Conservation (phyloP, 148 eudicot genomes). For the Nepenthes mirabilis region DNA sequence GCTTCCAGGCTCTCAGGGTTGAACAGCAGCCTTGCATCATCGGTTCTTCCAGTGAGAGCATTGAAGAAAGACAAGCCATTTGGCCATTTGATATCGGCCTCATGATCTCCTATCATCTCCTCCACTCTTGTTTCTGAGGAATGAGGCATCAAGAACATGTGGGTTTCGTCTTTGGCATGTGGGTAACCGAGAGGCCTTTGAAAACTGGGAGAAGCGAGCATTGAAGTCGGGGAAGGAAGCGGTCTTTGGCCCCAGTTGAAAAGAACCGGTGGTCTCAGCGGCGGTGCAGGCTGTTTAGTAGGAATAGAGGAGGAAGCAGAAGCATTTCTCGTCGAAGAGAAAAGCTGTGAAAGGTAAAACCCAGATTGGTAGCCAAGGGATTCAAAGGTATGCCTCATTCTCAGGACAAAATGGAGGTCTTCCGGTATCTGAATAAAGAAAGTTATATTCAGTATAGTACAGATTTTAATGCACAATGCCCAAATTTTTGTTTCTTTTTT, state of each 20-base stretch:
- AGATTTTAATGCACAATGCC: too few relatives aligned
- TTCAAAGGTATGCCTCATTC: conserved; percentile 91
- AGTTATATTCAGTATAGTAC: too few relatives aligned
- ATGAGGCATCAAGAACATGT: conserved; percentile 76
- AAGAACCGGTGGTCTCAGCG: conserved; percentile 54
- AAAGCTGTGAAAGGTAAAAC: conserved; percentile 79
- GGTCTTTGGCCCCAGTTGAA: conserved; percentile 58
- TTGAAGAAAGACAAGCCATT: conserved; percentile 70
- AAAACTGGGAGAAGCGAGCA: conserved; percentile 46
- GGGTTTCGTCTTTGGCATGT: conserved; percentile 60
- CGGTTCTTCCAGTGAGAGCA: conserved; percentile 70
- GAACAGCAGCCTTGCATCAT: conserved; percentile 64
- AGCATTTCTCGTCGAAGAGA: conserved; percentile 54
- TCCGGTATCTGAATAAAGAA: conserved; percentile 65
- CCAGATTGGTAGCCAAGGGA: conserved; percentile 95
- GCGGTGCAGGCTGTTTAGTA: conserved; percentile 38
- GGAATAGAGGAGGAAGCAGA: conserved; percentile 41
- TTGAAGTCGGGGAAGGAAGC: conserved; percentile 22
- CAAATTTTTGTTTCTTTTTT: too few relatives aligned
- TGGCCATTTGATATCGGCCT: conserved; percentile 83
- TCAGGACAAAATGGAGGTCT: conserved; percentile 88
- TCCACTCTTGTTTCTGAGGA: conserved; percentile 48
- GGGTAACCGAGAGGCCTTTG: conserved; percentile 40
- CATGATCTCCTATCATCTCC: conserved; percentile 64
- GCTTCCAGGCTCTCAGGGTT: conserved; percentile 46